Evolutionary conservation across 2,329 filamentous ascomycete genomes (phyloP), one percentile per base, ranked within the genome.

Genomic region (Blumeria hordei): DNA sequence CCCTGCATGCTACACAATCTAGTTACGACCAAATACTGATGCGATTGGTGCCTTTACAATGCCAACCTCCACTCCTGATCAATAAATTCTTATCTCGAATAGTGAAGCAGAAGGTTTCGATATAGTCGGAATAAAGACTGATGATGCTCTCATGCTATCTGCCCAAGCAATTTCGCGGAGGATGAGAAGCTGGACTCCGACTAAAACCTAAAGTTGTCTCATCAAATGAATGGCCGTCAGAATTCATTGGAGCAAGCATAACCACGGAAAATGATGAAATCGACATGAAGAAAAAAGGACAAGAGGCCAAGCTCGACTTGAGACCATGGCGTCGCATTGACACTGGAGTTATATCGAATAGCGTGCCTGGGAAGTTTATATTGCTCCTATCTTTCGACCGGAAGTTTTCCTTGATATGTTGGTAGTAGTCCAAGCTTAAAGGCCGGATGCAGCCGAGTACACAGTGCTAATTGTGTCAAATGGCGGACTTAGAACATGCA

Each of bases 71-170:
- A 55, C 54, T 12, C 50, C 34, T 35, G 54, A 55, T 21, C 43
- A 18, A n/a, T 53, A 36, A 32, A 18, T 55, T 7, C 28, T 55
- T 12, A 43, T 34, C 36, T 28, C 12, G 12, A 49, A 34, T 51
- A 33, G 32, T 7, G 12, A 51, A 51, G 32, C 9, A 43, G 36
- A 55, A 18, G 36, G 21, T n/a, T 55, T 55, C 36, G 54, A 49
- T 14, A 33, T 51, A 18, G 45, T 55, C 14, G 54, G 44, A 10
- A 28, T 55, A 3, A 44, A 55, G 35, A 55, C 54, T 14, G 54
- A 55, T 43, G 54, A 55, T 55, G 53, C 54, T 10, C 16, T 55
- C 8, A 41, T 55, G 18, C 36, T 52, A 34, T 50, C 7, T 16
- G 34, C 32, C 14, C 10, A 33, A 14, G 8, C 33, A 21, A 44